A percentile compares a stretch with the other conserved stretches of the same genome.
Conservation (phyloP, 1,139 yeast genomes). For the Suhomyces guaymorum region DNA sequence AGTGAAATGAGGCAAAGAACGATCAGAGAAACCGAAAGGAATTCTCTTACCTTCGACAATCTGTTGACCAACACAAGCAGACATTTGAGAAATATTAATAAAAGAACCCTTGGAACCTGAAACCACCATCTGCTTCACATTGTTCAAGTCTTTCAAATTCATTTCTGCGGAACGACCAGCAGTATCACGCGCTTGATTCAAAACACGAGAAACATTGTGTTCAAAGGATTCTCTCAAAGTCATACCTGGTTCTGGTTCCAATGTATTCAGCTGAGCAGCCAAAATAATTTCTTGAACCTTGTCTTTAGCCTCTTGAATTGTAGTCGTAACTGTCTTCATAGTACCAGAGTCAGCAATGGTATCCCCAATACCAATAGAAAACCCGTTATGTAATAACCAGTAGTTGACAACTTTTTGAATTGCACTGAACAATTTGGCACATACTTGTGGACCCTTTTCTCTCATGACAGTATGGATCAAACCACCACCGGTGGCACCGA, state of each 20-base stretch:
- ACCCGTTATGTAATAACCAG: constrained; percentile 96
- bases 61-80: constrained; percentile 99
- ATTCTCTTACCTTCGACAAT: constrained; percentile 99
- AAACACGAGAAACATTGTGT: constrained; percentile 91
- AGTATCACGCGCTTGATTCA: constrained; percentile 98
- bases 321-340: constrained; percentile 88
- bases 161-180: constrained; percentile 99
- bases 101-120: constrained; percentile 99
- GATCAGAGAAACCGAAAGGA: constrained; percentile 94
- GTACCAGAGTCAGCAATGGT: constrained; percentile 98
- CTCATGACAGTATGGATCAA: constrained; percentile 95
- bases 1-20: constrained; percentile 96
- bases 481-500: constrained; percentile 98
- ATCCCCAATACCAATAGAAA: constrained; percentile 99
- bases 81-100: constrained; percentile 98
- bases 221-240: constrained; percentile 97
- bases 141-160: constrained; percentile 88
- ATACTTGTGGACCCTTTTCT: constrained; percentile 90
- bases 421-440: constrained; percentile 90
- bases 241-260: constrained; percentile 99
- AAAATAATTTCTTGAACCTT: constrained; percentile 91
- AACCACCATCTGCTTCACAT: constrained; percentile 98
- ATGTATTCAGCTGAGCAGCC: constrained; percentile 84
- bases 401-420: constrained; percentile 93
- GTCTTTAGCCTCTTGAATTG: constrained; percentile 88